A percentile compares a stretch with the other conserved stretches of the same genome.
These are phyloP conservation scores for Fusarium xylarioides DNA, from an alignment of 2,329 filamentous ascomycete genomes.

Conservation along the genomic window DNA sequence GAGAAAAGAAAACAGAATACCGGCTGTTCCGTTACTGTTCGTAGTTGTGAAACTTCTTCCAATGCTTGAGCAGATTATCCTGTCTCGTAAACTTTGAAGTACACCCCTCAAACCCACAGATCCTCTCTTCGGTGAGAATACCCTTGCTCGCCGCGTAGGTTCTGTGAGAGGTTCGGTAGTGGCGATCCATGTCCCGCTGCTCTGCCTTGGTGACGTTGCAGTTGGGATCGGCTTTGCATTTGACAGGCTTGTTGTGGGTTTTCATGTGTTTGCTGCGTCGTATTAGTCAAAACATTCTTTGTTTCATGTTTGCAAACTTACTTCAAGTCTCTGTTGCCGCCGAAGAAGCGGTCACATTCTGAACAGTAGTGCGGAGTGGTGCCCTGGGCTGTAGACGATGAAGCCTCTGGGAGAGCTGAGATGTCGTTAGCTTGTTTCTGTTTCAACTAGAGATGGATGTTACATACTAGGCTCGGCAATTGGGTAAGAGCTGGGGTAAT, in stretches of 20 bases:
- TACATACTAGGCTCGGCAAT: slow-evolving; percentile 12
- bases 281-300: not conserved
- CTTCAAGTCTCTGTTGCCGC: slow-evolving; percentile 15
- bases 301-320: not conserved
- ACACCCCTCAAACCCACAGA: slow-evolving; percentile 16
- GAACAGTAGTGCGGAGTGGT: slow-evolving; percentile 1
- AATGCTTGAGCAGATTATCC: slow-evolving; percentile 36
- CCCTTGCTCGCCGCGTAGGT: slow-evolving; percentile 14
- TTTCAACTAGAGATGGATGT: not conserved
- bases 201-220: slow-evolving; percentile 29
- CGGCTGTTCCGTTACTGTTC: not conserved
- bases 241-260: slow-evolving; percentile 32
- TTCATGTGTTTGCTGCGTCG: slow-evolving; percentile 38
- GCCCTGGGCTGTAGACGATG: slow-evolving; percentile 7
- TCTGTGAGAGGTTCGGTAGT: slow-evolving; percentile 32
- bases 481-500: slow-evolving; percentile 14
- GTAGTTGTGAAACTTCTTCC: slow-evolving; percentile 18
- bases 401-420: slow-evolving; percentile 4
- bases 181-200: slow-evolving; percentile 39
- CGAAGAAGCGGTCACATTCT: slow-evolving; percentile 1
- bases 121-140: not conserved
- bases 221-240: slow-evolving; percentile 27
- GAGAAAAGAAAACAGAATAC: not conserved
- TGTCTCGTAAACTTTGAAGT: slow-evolving; percentile 14
- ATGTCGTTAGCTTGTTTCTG: not conserved